Conservation (phyloP, 23 red algal genomes). For the Gracilaria domingensis region DNA sequence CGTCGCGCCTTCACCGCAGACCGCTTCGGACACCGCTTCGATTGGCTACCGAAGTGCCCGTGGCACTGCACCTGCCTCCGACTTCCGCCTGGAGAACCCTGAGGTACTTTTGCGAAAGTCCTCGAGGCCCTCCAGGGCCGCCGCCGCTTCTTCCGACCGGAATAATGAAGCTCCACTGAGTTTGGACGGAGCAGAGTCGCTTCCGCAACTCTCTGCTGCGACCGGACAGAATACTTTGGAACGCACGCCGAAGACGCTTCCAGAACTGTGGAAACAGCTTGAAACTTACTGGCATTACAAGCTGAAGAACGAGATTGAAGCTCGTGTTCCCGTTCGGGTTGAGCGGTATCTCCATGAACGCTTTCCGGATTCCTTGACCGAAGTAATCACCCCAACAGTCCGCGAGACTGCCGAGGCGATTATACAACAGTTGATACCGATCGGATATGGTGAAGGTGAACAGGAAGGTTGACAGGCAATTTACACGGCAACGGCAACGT, state of each 20-base stretch:
- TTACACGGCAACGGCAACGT: slow-evolving; percentile 11
- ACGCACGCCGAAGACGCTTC: not conserved
- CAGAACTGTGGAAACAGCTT: slow-evolving; percentile 7
- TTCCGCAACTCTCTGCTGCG: not conserved
- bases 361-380: not conserved
- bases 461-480: not conserved
- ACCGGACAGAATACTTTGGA: not conserved
- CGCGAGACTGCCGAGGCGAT: not conserved
- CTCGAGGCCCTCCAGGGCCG: not conserved
- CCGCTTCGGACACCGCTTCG: not conserved
- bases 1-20: no score
- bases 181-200: no score
- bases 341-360: not conserved
- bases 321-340: slow-evolving; percentile 9
- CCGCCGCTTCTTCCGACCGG: not conserved
- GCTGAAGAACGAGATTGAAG: not conserved
- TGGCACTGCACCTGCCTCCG: not conserved
- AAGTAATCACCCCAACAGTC: slow-evolving; percentile 6
- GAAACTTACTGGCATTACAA: not conserved
- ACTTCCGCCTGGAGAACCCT: slow-evolving; percentile 11
- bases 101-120: slow-evolving; percentile 4
- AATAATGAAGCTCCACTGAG: no score
- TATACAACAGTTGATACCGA: not conserved
- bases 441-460: not conserved
- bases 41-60: not conserved